Evolutionary conservation across 2,329 filamentous ascomycete species (phyloP), one percentile per base, ranked within the genome.

Genomic region (Fusarium aywerte): DNA sequence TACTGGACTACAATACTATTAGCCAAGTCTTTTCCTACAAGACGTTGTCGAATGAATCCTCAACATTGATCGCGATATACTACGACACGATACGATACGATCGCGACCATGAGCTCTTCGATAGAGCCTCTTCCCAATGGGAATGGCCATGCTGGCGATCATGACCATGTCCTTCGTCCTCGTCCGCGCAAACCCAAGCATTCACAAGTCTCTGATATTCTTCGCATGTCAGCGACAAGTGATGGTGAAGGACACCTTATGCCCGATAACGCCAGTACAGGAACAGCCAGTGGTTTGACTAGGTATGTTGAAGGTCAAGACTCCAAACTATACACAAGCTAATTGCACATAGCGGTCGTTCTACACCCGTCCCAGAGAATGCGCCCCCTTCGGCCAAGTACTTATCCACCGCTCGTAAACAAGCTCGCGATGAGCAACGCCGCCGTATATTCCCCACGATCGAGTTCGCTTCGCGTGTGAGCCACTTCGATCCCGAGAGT

Each of bases 401-500:
- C 35, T 90, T 97, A 64, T 96, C 93, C 39, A 90, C 89, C 15
- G 94, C 91, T 21, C 90, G 94, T 70, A 94, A 93, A 76, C 91
- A 95, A 73, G 89, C 90, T 49, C 90, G 93, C 75, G 92, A 91
- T 61, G 88, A 93, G 77, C 91, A 93, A 72, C 89, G 91, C 68
- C 90, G 90, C 58, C 90, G 94, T 70, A 84, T 97, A 70, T 99
- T 98, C 77, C 95, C 96, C 21, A 96, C 92, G 21, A 93, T 97
- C 76, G 92, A 97, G 74, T 99, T 95, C 80, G 87, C 92, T 38
- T 90, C 91, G 62, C 91, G 96, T 58, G 90, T 98, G 21, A 98
- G 95, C 18, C 95, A 99, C 80, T 97, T 99, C 76, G 96, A 99
- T 76, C 93, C 94, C 0, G 86, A 88, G 48, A 97, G 92, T 78